Base-by-base conservation (phyloP, 345 rosid genomes). In the Hevea brasiliensis region DNA sequence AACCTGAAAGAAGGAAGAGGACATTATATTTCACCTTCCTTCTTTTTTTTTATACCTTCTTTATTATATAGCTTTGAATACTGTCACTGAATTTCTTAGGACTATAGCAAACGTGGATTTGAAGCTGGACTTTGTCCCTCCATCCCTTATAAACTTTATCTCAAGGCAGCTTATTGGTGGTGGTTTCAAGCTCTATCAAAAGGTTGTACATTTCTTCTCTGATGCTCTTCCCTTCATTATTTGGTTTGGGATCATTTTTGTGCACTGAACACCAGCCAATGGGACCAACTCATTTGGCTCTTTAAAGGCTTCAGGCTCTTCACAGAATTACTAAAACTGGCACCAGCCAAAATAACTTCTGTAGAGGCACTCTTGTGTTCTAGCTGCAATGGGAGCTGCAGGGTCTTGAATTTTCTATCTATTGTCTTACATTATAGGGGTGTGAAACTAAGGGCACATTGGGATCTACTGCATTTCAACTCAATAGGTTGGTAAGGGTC, bases 121-220 rank as follows among this genome's bases (percentile, higher is more conserved):
- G 76, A 96, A 96, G 92, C 74, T 96, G 79, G 98, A 93, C 72
- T 89, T 95, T 37, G 86, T 93, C 37, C 99, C 98, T 77, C 93
- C 98, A 12, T 82, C 89, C 72, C 94, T 95, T 61, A 85, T 95
- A 50, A 95, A 95, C 82, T 95, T 95, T 48, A 81, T 95, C 61
- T 77, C 97, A 24, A 91, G 99, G 81, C 98, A 95, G 85, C 93
- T 92, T 74, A 40, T 93, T 1, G 97, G 99, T 29, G 89, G 82
- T 57, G 96, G 99, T 74, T 95, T 95, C 86, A 84, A 83, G 79
- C 94, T 93, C 66, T 96, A 91, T 81, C 89, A 91, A 81, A 93
- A 96, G 99, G 99, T 95, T 51, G 55, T 57, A 41, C 48, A 47
- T 50, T 63, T 82, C 65, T 20, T 27, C 3, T 14, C 8, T 71